Base-by-base conservation (phyloP, 2,329 filamentous ascomycete species). In the Alternaria ventricosa region DNA sequence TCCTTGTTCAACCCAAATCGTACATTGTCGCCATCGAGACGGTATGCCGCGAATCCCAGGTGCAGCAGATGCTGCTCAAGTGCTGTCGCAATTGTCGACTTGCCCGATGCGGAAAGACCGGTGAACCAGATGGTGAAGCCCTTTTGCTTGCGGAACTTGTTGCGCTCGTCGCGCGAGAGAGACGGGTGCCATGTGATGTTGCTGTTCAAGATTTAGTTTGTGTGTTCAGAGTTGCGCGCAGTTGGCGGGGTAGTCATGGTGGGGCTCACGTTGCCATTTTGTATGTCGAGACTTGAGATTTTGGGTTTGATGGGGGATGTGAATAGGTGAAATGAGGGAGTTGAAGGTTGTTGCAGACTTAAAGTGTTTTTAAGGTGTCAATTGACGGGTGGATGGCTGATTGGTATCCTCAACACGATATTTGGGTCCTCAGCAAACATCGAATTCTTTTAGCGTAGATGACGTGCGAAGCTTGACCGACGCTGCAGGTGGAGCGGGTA, bases 101-200 rank as follows among this genome's bases (percentile, higher is more conserved):
- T 99, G 78, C 96, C 96, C 0, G 93, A 97, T 55, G 95, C 96
- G 41, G 93, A 97, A 69, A 99, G 92, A 58, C 96, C 96, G 1
- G 96, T 99, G 79, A 99, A 92, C 96, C 96, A 99, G 83, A 99
- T 90, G 61, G 96, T 99, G 80, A 96, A 91, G 79, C 96, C 96
- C 71, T 89, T 88, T 83, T 99, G 96, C 81, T 90, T 89, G 82
- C 93, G 92, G 72, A 88, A 84, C 71, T 86, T 79, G 82, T 88
- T 90, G 81, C 92, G 92, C 87, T 96, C 92, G 66, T 84, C 81
- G 82, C 92, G 91, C 59, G 91, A 91, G 78, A 96, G 90, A 66
- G 91, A 92, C 9, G 90, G 86, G 85, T 96, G 92, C 92, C 92
- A 96, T 81, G 92, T 95, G 81, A 96, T 95, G 87, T 96, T 96